phyloP scores from a whole-genome alignment of 805 yeast species.

The Ogataea ramenticola region DNA sequence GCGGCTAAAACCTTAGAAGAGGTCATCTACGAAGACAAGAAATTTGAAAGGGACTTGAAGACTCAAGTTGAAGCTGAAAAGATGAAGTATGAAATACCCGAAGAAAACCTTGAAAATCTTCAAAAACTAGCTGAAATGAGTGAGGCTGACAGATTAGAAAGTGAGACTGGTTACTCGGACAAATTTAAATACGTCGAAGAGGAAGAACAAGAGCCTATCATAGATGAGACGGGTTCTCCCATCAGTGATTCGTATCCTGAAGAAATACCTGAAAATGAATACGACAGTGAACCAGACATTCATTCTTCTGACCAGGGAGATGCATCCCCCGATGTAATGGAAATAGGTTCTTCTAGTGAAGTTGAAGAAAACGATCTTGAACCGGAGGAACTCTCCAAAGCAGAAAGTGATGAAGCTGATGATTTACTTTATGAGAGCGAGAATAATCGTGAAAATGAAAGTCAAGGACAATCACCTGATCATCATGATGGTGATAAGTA shows the following conservation, averaged over 20 bases:
- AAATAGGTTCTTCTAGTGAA: neutral
- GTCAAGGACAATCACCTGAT: too few relatives aligned
- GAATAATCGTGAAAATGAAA: too few relatives aligned
- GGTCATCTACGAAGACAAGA: slow-evolving; percentile 28
- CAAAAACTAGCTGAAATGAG: slow-evolving; percentile 13
- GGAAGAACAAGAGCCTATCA: slow-evolving; percentile 10
- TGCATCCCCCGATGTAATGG: neutral
- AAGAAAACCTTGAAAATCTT: slow-evolving; percentile 14
- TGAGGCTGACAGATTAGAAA: neutral
- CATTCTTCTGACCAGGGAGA: neutral
- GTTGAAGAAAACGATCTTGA: too few relatives aligned
- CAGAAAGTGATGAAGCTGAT: neutral
- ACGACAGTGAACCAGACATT: neutral
- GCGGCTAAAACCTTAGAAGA: slow-evolving; percentile 11
- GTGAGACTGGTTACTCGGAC: slow-evolving; percentile 1
- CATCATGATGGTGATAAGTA: too few relatives aligned
- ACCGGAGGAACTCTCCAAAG: neutral
- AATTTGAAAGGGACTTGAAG: slow-evolving; percentile 28
- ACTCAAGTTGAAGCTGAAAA: slow-evolving; percentile 16
- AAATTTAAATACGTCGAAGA: slow-evolving; percentile 9
- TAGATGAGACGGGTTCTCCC: slow-evolving; percentile 6
- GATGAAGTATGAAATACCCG: slow-evolving; percentile 13
- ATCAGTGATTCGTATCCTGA: slow-evolving; percentile 3
- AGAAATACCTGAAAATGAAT: slow-evolving; percentile 4
- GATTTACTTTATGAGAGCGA: too few relatives aligned